Base-by-base conservation (phyloP, 306 rosid species). In the Vigna unguiculata region DNA sequence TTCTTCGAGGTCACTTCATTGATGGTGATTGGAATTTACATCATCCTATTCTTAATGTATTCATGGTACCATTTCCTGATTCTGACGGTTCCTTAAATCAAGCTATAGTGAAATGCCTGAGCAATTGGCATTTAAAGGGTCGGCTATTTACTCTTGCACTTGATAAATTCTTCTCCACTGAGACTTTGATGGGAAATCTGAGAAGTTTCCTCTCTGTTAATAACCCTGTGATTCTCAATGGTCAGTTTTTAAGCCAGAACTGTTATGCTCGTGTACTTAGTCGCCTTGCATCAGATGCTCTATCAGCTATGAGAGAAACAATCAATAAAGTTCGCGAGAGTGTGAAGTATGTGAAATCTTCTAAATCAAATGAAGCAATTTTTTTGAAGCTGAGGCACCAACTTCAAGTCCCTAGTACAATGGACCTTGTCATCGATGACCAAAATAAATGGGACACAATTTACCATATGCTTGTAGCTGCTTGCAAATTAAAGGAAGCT, bases 391-490 rank as follows among this genome's bases (percentile, higher is more conserved):
- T 92, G 71, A 92, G 81, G 89, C 83, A 75, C 41, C 91, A 86
- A 69, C 97, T 95, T 84, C 92, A 84, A 85, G 93, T 90, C 73
- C 89, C 91, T 12, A 82, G 91, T 86, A 38, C 20, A 20, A 83
- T 48, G 77, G 76, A 82, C 17, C 90, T 92, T 63, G 77, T 81
- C 75, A 75, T 92, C 4, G 98, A 95, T 71, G 89, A 89, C 65
- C 87, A 78, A 62, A 86, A 87, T 76, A 95, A 77, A 77, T 95
- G 98, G 98, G 91, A 95, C 85, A 89, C 97, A 20, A 79, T 91
- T 7, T 95, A 89, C 73, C 85, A 66, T 55, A 95, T 95, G 98
- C 85, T 95, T 83, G 88, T 81, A 69, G 87, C 93, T 47, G 93
- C 97, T 48, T 85, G 92, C 83, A 93, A 89, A 81, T 59, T 89